Evolutionary conservation across 1,139 yeast genomes (phyloP).

Genomic region (Nakaseomyces bracarensis): DNA sequence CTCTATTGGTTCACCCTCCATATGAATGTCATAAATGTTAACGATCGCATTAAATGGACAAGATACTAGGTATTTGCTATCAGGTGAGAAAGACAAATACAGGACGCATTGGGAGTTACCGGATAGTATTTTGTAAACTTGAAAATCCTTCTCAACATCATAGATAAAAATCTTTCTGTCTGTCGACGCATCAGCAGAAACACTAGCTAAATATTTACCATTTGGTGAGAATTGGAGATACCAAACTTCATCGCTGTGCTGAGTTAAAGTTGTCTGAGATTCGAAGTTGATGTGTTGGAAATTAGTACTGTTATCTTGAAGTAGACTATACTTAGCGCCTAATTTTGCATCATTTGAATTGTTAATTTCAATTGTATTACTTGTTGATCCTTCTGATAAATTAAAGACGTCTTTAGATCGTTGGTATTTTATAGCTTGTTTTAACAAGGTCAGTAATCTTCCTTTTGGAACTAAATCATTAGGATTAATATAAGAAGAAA

Average conservation of each 20-base stretch:
- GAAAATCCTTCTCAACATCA: constrained; percentile 51
- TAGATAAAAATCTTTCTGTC: constrained; percentile 48
- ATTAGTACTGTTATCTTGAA: constrained; percentile 26
- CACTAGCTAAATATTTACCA: constrained; percentile 69
- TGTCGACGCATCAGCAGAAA: constrained; percentile 53
- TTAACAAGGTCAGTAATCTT: constrained; percentile 42
- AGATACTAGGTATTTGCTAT: constrained; percentile 56
- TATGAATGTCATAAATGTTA: constrained; percentile 53
- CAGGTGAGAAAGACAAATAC: constrained; percentile 63
- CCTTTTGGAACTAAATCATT: constrained; percentile 46
- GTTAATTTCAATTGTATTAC: not conserved
- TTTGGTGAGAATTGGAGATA: constrained; percentile 66
- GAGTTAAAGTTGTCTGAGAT: constrained; percentile 36
- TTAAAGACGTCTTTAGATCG: constrained; percentile 37
- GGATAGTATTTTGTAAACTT: constrained; percentile 34
- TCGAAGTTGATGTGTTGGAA: constrained; percentile 21
- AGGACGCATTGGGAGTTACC: constrained; percentile 57
- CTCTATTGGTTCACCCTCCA: constrained; percentile 29
- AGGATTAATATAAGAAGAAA: constrained; percentile 43
- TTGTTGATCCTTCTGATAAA: constrained; percentile 14
- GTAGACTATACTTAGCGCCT: constrained; percentile 15
- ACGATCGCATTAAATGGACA: constrained; percentile 63
- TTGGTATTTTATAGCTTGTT: constrained; percentile 46
- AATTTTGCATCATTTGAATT: not conserved
- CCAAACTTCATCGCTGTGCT: constrained; percentile 79